Evolutionary conservation across 306 rosid species (phyloP).

Genomic region (Astragalus glycyphyllos): DNA sequence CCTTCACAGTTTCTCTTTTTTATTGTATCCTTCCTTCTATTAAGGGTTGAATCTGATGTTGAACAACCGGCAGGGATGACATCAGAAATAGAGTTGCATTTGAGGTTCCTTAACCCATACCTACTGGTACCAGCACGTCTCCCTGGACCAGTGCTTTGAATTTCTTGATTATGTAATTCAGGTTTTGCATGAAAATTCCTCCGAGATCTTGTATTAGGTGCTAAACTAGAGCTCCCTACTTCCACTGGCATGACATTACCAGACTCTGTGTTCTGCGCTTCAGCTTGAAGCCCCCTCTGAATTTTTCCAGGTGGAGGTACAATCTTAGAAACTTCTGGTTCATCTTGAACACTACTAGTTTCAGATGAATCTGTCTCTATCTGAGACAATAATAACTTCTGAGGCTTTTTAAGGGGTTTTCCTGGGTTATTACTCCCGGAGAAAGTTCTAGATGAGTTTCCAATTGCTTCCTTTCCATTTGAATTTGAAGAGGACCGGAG

Average conservation of each 20-base stretch:
- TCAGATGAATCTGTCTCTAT: conserved; percentile 79
- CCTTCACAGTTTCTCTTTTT: conserved; percentile 78
- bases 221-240: conserved; percentile 72
- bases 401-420: conserved; percentile 58
- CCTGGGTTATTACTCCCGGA: conserved; percentile 54
- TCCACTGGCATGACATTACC: conserved; percentile 53
- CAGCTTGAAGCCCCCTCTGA: conserved; percentile 58
- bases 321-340: conserved; percentile 61
- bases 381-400: conserved; percentile 57
- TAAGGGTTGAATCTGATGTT: conserved; percentile 57
- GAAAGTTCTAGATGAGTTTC: conserved; percentile 76
- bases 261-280: conserved; percentile 45
- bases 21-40: conserved; percentile 61
- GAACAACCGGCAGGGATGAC: conserved; percentile 66
- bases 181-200: conserved; percentile 66
- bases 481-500: conserved; percentile 56
- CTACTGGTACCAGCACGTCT: conserved; percentile 62
- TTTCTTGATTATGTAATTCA: conserved; percentile 62
- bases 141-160: conserved; percentile 53
- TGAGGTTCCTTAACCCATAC: conserved; percentile 83
- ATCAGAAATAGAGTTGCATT: conserved; percentile 82
- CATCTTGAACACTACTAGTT: conserved; percentile 80
- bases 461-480: conserved; percentile 71
- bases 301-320: conserved; percentile 56
- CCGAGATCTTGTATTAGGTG: conserved; percentile 60